These are phyloP conservation scores for Solanum clarkiae DNA, from an alignment of 257 asterid genomes.

Conservation along the genomic window DNA sequence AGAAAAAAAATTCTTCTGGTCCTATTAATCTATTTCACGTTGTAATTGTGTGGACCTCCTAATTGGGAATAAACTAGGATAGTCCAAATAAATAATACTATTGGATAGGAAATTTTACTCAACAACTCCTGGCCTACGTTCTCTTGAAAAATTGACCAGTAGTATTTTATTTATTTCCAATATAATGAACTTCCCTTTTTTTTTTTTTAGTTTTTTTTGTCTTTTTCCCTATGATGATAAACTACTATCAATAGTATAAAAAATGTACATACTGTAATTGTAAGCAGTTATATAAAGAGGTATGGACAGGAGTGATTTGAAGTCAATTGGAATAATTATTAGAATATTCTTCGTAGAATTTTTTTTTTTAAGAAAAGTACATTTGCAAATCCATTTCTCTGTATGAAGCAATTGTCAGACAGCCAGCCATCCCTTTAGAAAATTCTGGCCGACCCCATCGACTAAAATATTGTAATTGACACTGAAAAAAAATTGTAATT, in stretches of 20 bases:
- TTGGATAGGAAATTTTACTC: background rate
- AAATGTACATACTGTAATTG: background rate
- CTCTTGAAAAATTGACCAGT: background rate
- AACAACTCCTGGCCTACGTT: background rate
- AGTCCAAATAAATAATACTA: background rate
- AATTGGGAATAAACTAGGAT: background rate
- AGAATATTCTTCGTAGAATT: background rate
- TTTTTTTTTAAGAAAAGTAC: background rate
- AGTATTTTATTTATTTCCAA: background rate
- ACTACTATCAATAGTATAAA: background rate
- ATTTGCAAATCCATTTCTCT: background rate
- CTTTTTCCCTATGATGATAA: background rate
- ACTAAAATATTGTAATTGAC: background rate
- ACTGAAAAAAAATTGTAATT: background rate
- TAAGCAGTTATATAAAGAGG: background rate
- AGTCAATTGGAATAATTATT: background rate
- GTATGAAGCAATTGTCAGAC: background rate
- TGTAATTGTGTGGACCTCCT: background rate
- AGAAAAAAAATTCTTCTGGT: background rate
- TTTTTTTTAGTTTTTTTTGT: background rate
- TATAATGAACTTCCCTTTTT: background rate
- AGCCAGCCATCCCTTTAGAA: background rate
- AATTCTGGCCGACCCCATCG: background rate
- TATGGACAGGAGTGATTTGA: background rate
- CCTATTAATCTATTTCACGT: background rate